Evolutionary conservation across 2,329 filamentous ascomycete genomes (phyloP), one percentile per base, ranked within the genome.

Genomic region (Sporothrix schenckii): DNA sequence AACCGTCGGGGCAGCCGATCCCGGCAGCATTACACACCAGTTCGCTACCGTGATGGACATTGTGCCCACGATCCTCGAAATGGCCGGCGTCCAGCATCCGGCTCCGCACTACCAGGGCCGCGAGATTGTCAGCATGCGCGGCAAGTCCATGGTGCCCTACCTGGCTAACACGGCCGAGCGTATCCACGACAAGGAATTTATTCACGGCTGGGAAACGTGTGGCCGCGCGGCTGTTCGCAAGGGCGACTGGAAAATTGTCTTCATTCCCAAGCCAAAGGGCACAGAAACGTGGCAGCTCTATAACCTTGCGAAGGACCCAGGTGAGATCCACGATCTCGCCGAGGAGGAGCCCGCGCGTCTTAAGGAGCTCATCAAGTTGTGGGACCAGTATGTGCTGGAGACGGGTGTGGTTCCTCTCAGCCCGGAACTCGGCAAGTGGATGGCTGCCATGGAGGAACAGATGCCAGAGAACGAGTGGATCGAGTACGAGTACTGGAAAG

Each of bases 41-140:
- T 87, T 87, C 77, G 81, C 83, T 3, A 85, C 83, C 0, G 83
- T 85, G 50, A 85, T 85, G 83, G 83, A 86, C 71, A 79, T 86
- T 1, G 79, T 82, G 1, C 84, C 83, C 0, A 83, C 83, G 1
- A 79, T 85, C 27, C 78, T 84, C 47, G 83, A 85, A 9, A 80
- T 85, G 76, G 82, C 82, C 1, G 81, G 81, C 30, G 76, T 83
- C 54, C 75, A 78, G 53, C 86, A 88, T 73, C 87, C 86, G 0
- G 84, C 84, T 11, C 24, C 1, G 85, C 86, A 76, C 0, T 89
- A 79, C 72, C 75, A 77, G 67, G 78, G 78, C n/a, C 77, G 79
- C 24, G 75, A 79, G 47, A 73, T 80, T 16, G 78, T 78, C 9
- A 56, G 71, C 19, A 77, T 80, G 77, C 73, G 79, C n/a, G 79